A percentile compares a stretch with the other conserved stretches of the same genome.
phyloP scores from a whole-genome alignment of 2,329 filamentous ascomycete genomes.

The Fusarium transvaalense region DNA sequence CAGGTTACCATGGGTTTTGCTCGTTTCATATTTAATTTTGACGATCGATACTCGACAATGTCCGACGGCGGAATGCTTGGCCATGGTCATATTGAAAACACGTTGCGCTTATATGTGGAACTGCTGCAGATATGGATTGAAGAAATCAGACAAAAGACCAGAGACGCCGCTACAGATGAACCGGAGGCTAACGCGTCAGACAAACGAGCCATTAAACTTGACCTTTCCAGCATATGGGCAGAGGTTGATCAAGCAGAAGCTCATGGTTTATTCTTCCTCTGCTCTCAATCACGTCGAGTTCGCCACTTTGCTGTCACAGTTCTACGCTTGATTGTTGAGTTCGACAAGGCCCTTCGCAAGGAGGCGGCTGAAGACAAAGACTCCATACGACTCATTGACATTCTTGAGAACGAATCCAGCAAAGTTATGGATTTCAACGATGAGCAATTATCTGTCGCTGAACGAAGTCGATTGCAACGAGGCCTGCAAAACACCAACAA shows the following conservation, averaged over 20 bases:
- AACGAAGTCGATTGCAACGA: constrained; percentile 90
- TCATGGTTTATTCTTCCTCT: constrained; percentile 96
- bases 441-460: constrained; percentile 89
- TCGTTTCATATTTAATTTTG: constrained; percentile 98
- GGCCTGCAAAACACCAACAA: constrained; percentile 87
- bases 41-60: constrained; percentile 97
- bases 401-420: constrained; percentile 89
- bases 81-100: constrained; percentile 93
- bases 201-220: constrained; percentile 80
- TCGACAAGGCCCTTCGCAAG: constrained; percentile 89
- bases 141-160: constrained; percentile 89
- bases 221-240: constrained; percentile 88
- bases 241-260: constrained; percentile 98
- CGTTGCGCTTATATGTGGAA: constrained; percentile 91
- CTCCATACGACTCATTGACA: constrained; percentile 83
- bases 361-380: constrained; percentile 68
- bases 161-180: constrained; percentile 75
- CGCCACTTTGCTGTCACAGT: constrained; percentile 93
- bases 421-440: constrained; percentile 93
- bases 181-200: constrained; percentile 73
- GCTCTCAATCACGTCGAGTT: constrained; percentile 92
- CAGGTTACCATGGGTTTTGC: constrained; percentile 97
- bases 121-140: constrained; percentile 97
- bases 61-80: constrained; percentile 97
- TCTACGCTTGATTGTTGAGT: constrained; percentile 90